Evolutionary conservation across 257 asterid genomes (phyloP), one percentile per base, ranked within the genome.

Genomic region (Primulina tabacum): DNA sequence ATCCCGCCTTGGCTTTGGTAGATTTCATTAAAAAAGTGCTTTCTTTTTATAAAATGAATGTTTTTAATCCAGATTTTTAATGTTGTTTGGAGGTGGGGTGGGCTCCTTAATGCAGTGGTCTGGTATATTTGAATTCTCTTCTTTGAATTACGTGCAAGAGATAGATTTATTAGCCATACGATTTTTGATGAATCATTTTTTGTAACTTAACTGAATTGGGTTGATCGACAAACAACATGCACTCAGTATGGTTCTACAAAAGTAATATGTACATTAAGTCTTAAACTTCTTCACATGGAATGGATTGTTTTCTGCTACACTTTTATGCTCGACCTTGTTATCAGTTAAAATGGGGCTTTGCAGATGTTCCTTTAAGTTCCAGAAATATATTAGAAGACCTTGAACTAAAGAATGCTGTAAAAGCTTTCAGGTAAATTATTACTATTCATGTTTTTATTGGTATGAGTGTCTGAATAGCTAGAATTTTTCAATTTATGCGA

Each of bases 351-450:
- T 78, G 77, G 38, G 53, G 65, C 75, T 78, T 58, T 71, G 64
- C 89, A 93, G 96, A 67, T 76, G 89, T 85, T 79, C 90, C 97
- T 66, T 60, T 90, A 50, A 70, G 92, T 80, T 83, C 97, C 12
- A 84, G 96, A 80, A 93, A 93, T 78, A 93, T 93, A 81, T 82
- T 93, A 74, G 97, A 89, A 79, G 90, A 87, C 77, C 79, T 70
- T 20, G 96, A 93, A 70, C 90, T 93, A 50, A 93, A 93, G 91
- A 78, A 61, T 77, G 96, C 93, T 70, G 97, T 93, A 40, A 93
- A 93, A 85, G 16, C 83, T 56, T 84, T 84, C 84, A 90, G 96
- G 97, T 90, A 75, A 71, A 33, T 65, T n/a, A 16, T 29, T 43
- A 34, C 32, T 17, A 34, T 60, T 57, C 28, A 17, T 60, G 26